Evolutionary conservation across 2,329 filamentous ascomycete genomes (phyloP), one percentile per base, ranked within the genome.

Genomic region (Rhexocercosporidium sp.): DNA sequence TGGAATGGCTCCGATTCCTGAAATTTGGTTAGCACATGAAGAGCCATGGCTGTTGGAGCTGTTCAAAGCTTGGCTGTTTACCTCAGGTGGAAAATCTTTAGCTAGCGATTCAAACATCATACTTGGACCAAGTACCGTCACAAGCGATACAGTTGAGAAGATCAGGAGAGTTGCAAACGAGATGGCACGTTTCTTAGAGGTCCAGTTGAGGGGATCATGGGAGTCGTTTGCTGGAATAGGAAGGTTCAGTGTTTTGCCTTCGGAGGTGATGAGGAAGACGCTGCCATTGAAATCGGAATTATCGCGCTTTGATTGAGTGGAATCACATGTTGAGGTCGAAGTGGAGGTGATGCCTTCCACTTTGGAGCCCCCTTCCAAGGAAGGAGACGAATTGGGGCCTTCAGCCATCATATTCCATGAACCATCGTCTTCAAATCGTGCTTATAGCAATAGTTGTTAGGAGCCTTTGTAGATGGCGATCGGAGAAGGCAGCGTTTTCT

Each of bases 181-280:
- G n/a, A 62, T 16, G 29, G 56, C 56, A n/a, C 68, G 39, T 46
- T 71, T 71, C 25, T 34, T 46, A 18, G 20, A 8, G 16, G 44
- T 62, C 70, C 70, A 71, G 41, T 71, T 71, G 34, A 71, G 56
- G 3, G 70, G 70, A 57, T 71, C 70, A 16, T 59, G 47, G 49
- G 61, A 37, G 14, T 68, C 70, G 2, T 34, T 56, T 3, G 57
- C 49, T 2, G 70, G 66, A 12, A 70, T 68, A 12, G 70, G 70
- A 2, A 71, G 62, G 20, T 47, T 66, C 61, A 70, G 64, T 20
- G 67, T 59, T 3, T 44, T 41, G 1, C 70, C 70, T 64, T 70
- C 60, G 2, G 56, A 59, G 3, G 57, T 22, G 53, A 71, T 68
- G 49, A 71, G 64, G 31, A 61, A 70, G 1, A 70, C 70, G 31